Conservation (phyloP, 2,329 filamentous ascomycete species). For the Diplodia mutila region DNA sequence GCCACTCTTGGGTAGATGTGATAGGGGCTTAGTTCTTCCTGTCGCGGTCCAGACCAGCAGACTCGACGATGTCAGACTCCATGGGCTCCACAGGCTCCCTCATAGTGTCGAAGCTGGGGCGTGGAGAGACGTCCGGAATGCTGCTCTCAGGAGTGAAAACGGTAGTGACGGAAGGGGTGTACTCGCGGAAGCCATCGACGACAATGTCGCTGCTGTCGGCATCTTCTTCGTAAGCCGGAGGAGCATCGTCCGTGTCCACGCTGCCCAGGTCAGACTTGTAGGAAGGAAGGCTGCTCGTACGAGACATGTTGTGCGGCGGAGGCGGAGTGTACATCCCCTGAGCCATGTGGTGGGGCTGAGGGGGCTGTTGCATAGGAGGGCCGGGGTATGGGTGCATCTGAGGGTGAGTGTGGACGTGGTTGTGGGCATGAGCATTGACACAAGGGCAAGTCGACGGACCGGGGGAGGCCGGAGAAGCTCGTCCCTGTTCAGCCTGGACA, state of each 20-base stretch:
- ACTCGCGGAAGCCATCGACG: slow-evolving; percentile 49
- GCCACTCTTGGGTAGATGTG: not conserved
- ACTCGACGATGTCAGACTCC: not conserved
- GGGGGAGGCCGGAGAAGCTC: slow-evolving; percentile 26
- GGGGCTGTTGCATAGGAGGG: slow-evolving; percentile 26
- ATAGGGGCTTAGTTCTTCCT: slow-evolving; percentile 14
- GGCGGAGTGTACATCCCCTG: slow-evolving; percentile 21
- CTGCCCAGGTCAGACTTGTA: slow-evolving; percentile 46
- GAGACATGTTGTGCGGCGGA: slow-evolving; percentile 39
- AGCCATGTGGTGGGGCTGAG: slow-evolving; percentile 31
- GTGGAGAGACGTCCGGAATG: slow-evolving; percentile 43
- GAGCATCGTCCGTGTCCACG: slow-evolving; percentile 36
- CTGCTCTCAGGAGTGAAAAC: slow-evolving; percentile 45
- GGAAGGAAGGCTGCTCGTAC: slow-evolving; percentile 49
- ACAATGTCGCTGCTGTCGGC: slow-evolving; percentile 43
- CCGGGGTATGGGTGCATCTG: not conserved
- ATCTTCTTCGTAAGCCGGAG: slow-evolving; percentile 49
- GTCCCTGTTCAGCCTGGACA: slow-evolving; percentile 46
- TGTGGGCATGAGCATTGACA: slow-evolving; percentile 2
- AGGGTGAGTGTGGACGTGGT: slow-evolving; percentile 34
- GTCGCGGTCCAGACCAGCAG: slow-evolving; percentile 11
- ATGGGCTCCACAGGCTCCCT: slow-evolving; percentile 9
- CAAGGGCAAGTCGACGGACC: slow-evolving; percentile 7
- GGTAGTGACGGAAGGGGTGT: slow-evolving; percentile 37
- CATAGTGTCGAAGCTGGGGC: slow-evolving; percentile 44